Conservation (phyloP, 768 basidiomycete genomes). For the Tylopilus plumbeoviolaceoides region DNA sequence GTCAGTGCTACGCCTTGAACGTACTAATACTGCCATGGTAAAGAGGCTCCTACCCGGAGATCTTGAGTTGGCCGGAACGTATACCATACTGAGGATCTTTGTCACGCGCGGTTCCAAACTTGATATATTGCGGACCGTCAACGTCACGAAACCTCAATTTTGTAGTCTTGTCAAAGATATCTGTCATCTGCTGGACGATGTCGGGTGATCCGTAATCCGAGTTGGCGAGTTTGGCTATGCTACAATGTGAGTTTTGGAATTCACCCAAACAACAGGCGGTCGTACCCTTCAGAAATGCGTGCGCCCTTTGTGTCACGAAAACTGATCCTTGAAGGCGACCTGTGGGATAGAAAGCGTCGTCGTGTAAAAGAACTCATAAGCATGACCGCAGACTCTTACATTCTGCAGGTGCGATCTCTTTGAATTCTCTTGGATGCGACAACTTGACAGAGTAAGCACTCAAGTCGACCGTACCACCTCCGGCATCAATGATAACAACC, state of each 20-base stretch:
- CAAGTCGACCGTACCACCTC: slow-evolving; percentile 27
- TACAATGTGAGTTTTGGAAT: neutral
- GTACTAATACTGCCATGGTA: too few species aligned
- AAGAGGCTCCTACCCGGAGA: slow-evolving; percentile 30
- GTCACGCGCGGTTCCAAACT: slow-evolving; percentile 35
- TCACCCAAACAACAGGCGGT: too few species aligned
- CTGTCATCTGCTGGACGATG: slow-evolving; percentile 29
- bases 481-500: slow-evolving; percentile 36
- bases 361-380: too few species aligned
- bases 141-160: slow-evolving; percentile 39
- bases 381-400: slow-evolving; percentile 12
- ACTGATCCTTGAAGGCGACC: slow-evolving; percentile 38
- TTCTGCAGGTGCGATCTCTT: slow-evolving; percentile 33
- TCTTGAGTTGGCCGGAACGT: slow-evolving; percentile 33
- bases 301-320: slow-evolving; percentile 30
- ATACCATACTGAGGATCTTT: slow-evolving; percentile 33
- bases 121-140: slow-evolving; percentile 34
- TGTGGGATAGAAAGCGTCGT: slow-evolving; percentile 4
- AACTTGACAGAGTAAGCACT: slow-evolving; percentile 33
- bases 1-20: neutral
- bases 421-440: slow-evolving; percentile 19
- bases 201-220: slow-evolving; percentile 25
- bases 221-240: slow-evolving; percentile 23
- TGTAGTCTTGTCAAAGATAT: slow-evolving; percentile 32
- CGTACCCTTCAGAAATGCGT: slow-evolving; percentile 13